phyloP scores from a whole-genome alignment of 2,329 filamentous ascomycete species.

The Albophoma yamanashiensis region DNA sequence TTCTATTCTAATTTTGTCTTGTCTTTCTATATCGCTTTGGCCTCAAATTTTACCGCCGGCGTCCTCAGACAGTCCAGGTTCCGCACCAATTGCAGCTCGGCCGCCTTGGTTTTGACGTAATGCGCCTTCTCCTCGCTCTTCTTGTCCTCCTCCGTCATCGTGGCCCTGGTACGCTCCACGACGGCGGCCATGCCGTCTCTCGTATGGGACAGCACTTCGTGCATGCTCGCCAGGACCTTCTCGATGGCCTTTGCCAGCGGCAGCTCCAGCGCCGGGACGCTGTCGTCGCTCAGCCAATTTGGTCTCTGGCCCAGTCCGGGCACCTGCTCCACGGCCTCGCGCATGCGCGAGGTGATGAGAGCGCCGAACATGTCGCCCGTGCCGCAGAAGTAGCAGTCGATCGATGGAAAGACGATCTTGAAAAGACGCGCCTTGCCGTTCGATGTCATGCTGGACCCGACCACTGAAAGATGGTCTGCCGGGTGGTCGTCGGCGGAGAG shows the following conservation, averaged over 20 bases:
- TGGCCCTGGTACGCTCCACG: constrained; percentile 30
- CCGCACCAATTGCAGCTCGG: constrained; percentile 74
- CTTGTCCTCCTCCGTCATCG: constrained; percentile 31
- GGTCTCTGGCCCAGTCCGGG: constrained; percentile 36
- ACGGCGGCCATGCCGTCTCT: constrained; percentile 49
- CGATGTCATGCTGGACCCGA: constrained; percentile 63
- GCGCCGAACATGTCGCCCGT: constrained; percentile 99
- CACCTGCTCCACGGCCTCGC: constrained; percentile 58
- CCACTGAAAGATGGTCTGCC: constrained; percentile 51
- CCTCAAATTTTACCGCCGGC: constrained; percentile 54
- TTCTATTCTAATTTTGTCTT: background rate
- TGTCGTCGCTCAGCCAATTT: constrained; percentile 71
- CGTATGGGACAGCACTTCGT: constrained; percentile 65
- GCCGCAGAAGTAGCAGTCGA: constrained; percentile 91
- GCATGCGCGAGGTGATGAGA: constrained; percentile 74
- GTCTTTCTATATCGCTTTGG: constrained; percentile 33
- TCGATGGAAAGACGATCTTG: constrained; percentile 72
- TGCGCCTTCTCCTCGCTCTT: constrained; percentile 47
- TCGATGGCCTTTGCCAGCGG: constrained; percentile 76
- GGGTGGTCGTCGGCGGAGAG: constrained; percentile 44
- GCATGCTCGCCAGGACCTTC: constrained; percentile 88
- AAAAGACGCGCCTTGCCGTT: constrained; percentile 67
- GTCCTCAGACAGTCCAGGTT: constrained; percentile 58
- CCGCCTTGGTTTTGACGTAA: constrained; percentile 68
- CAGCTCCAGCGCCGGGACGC: constrained; percentile 56